These are phyloP conservation scores for Trichothecium roseum DNA, from an alignment of 2,329 filamentous ascomycete genomes.

Conservation along the genomic window DNA sequence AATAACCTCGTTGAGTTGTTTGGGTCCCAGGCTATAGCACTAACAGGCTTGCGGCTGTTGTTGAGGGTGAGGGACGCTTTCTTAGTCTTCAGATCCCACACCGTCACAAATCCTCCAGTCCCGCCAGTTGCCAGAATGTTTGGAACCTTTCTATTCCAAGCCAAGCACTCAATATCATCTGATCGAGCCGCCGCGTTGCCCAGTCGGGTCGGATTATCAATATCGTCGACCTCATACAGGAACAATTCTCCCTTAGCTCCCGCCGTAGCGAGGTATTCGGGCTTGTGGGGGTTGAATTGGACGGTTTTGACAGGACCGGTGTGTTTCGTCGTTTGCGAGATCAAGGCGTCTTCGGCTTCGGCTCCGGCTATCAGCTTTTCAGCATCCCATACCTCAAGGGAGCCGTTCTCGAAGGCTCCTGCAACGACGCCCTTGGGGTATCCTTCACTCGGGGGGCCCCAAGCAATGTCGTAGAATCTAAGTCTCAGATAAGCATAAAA, in stretches of 20 bases:
- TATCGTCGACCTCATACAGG: slow-evolving; percentile 88
- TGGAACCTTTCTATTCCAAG: slow-evolving; percentile 97
- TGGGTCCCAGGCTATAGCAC: slow-evolving; percentile 94
- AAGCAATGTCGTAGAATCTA: slow-evolving; percentile 96
- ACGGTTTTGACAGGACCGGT: slow-evolving; percentile 86
- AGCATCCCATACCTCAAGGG: slow-evolving; percentile 88
- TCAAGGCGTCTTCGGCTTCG: slow-evolving; percentile 52
- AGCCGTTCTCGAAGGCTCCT: slow-evolving; percentile 88
- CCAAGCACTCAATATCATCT: slow-evolving; percentile 90
- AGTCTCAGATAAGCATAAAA: slow-evolving; percentile 2
- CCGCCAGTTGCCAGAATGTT: slow-evolving; percentile 95
- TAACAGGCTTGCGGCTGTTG: slow-evolving; percentile 89
- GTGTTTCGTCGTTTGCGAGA: slow-evolving; percentile 83
- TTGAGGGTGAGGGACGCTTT: slow-evolving; percentile 94
- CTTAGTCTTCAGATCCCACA: slow-evolving; percentile 98
- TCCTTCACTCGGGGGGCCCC: slow-evolving; percentile 73
- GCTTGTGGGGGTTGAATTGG: slow-evolving; percentile 90
- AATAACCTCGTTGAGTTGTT: slow-evolving; percentile 89
- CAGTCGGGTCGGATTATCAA: slow-evolving; percentile 76
- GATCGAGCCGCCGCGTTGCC: slow-evolving; percentile 81
- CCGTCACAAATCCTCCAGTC: slow-evolving; percentile 87
- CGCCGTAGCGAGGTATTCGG: slow-evolving; percentile 84
- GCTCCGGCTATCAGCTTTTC: slow-evolving; percentile 50
- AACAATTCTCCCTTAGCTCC: slow-evolving; percentile 94
- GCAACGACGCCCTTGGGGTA: slow-evolving; percentile 83